phyloP scores from a whole-genome alignment of 768 basidiomycete species.

The Suillus paluster region DNA sequence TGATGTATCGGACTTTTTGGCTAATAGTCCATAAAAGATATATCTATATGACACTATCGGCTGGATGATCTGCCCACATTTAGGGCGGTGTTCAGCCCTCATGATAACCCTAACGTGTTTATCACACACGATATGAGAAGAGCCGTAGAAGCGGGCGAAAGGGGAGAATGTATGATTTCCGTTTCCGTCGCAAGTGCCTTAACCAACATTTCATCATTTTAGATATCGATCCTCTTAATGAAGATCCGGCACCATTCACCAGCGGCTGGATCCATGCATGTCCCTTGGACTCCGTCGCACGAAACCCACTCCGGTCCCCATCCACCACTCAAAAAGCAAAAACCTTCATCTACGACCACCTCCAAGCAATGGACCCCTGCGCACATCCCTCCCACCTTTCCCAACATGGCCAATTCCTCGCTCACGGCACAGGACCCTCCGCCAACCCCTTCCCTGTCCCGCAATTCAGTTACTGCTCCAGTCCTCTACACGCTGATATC shows the following conservation, averaged over 20 bases:
- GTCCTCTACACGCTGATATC: slow-evolving; percentile 53
- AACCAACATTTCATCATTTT: too few species aligned
- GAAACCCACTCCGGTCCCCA: slow-evolving; percentile 22
- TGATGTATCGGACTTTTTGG: too few species aligned
- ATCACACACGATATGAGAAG: slow-evolving; percentile 39
- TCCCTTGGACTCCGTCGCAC: slow-evolving; percentile 38
- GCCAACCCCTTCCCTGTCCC: slow-evolving; percentile 46
- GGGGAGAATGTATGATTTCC: neutral
- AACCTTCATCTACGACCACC: slow-evolving; percentile 36
- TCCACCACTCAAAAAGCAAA: slow-evolving; percentile 13
- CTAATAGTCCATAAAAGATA: too few species aligned
- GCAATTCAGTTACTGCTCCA: slow-evolving; percentile 53
- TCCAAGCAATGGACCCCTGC: slow-evolving; percentile 45
- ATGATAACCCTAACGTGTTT: slow-evolving; percentile 46
- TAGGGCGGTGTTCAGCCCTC: slow-evolving; percentile 49
- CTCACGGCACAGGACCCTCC: slow-evolving; percentile 45
- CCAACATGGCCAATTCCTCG: slow-evolving; percentile 53
- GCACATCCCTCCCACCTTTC: slow-evolving; percentile 42
- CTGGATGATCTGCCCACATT: slow-evolving; percentile 52
- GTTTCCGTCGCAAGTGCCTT: too few species aligned
- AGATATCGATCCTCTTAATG: neutral
- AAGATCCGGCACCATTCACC: neutral
- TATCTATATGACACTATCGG: too few species aligned
- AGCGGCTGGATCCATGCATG: slow-evolving; percentile 48
- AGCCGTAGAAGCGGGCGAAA: slow-evolving; percentile 37